Percentiles rank a stretch among this genome's conserved stretches.
phyloP scores from a whole-genome alignment of 345 rosid species.

The Brassica incana region DNA sequence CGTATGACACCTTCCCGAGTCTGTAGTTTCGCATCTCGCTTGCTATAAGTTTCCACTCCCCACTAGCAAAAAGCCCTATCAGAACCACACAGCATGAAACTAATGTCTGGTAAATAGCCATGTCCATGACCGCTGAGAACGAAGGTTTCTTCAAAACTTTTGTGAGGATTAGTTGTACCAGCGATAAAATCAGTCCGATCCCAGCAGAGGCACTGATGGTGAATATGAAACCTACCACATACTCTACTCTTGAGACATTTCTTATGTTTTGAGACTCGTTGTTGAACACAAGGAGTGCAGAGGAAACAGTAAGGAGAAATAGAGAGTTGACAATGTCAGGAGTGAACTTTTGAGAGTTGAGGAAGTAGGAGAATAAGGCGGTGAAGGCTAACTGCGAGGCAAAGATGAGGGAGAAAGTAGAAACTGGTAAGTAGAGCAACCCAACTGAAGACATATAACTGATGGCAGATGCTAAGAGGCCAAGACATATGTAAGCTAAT shows the following conservation, averaged over 20 bases:
- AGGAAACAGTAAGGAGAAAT: conserved; percentile 54
- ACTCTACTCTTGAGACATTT: conserved; percentile 29
- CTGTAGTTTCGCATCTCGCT: conserved; percentile 50
- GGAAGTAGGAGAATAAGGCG: conserved; percentile 52
- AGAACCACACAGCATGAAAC: conserved; percentile 38
- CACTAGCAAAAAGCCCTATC: conserved; percentile 55
- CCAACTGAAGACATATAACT: conserved; percentile 51
- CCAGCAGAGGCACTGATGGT: conserved; percentile 48
- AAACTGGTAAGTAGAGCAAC: conserved; percentile 52
- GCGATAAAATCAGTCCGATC: conserved; percentile 42
- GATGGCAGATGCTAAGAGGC: conserved; percentile 38
- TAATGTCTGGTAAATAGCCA: conserved; percentile 43
- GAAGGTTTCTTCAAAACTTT: conserved; percentile 41
- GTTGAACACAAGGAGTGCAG: conserved; percentile 44
- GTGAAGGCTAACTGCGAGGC: conserved; percentile 57
- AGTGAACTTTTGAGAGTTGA: conserved; percentile 51
- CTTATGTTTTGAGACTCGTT: conserved; percentile 18
- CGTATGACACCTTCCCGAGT: conserved; percentile 49
- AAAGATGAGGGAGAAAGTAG: conserved; percentile 47
- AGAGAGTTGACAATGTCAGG: conserved; percentile 46
- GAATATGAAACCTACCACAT: conserved; percentile 47
- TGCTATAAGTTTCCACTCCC: conserved; percentile 49
- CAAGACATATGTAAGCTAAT: conserved; percentile 38
- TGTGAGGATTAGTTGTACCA: conserved; percentile 44
- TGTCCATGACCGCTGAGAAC: conserved; percentile 43